phyloP scores from a whole-genome alignment of 257 asterid genomes.

The Nicotiana tomentosiformis region DNA sequence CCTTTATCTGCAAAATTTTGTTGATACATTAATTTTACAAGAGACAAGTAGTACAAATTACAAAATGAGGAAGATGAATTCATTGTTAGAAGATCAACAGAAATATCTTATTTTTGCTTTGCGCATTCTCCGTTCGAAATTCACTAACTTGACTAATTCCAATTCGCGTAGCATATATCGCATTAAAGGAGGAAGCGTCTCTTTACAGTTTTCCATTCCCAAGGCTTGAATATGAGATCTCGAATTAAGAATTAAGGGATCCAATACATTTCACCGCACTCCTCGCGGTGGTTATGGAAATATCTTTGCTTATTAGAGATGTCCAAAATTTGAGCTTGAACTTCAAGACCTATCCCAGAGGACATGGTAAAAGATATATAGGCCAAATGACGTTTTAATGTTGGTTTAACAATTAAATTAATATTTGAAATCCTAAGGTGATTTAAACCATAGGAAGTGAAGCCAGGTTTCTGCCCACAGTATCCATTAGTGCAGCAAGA shows the following conservation, averaged over 20 bases:
- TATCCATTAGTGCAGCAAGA: background rate
- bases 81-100: background rate
- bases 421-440: background rate
- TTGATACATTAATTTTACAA: background rate
- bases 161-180: background rate
- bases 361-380: background rate
- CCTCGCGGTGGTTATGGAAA: background rate
- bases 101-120: background rate
- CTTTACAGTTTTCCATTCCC: background rate
- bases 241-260: background rate
- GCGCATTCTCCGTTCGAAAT: background rate
- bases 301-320: background rate
- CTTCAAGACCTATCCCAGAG: no score
- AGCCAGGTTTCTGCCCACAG: background rate
- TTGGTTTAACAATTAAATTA: background rate
- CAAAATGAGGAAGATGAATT: background rate
- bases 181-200: background rate
- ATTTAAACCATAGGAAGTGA: background rate
- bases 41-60: background rate
- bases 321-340: background rate
- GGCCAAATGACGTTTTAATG: background rate
- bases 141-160: background rate
- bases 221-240: background rate
- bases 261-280: background rate
- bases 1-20: constrained; percentile 57